A percentile compares a stretch with the other conserved stretches of the same genome.
These are phyloP conservation scores for Warburgia ugandensis DNA, from an alignment of 164 flowering plant species.

Conservation along the genomic window DNA sequence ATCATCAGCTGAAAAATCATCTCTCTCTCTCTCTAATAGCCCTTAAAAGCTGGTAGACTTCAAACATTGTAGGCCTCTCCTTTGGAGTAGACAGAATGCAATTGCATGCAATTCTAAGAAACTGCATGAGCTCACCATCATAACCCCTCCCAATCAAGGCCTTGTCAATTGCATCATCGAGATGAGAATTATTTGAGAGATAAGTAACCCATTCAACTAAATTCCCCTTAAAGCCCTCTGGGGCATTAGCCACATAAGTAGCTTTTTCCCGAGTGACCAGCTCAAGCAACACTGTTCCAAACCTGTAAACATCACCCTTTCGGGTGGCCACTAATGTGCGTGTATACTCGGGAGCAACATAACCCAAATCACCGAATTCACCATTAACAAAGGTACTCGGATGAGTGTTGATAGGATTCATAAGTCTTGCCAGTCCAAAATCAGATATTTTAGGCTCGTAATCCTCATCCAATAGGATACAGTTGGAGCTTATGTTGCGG, in stretches of 20 bases:
- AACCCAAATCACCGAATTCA: slow-evolving; percentile 19
- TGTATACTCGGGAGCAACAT: slow-evolving; percentile 21
- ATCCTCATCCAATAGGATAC: slow-evolving; percentile 19
- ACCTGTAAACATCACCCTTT: slow-evolving; percentile 23
- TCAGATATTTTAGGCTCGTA: slow-evolving; percentile 20
- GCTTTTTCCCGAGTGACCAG: slow-evolving; percentile 17
- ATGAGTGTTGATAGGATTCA: slow-evolving; percentile 16
- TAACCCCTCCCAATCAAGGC: slow-evolving; percentile 15
- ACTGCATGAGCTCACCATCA: slow-evolving; percentile 16
- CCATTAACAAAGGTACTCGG: slow-evolving; percentile 17
- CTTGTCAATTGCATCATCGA: slow-evolving; percentile 17
- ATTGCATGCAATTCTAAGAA: slow-evolving; percentile 16
- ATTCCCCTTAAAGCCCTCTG: slow-evolving; percentile 18
- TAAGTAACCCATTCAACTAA: slow-evolving; percentile 15
- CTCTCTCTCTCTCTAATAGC: slow-evolving; percentile 20
- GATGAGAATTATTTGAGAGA: slow-evolving; percentile 11
- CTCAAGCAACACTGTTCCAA: slow-evolving; percentile 21
- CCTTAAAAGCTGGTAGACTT: slow-evolving; percentile 18
- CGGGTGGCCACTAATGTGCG: slow-evolving; percentile 20
- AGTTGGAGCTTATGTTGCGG: slow-evolving; percentile 18
- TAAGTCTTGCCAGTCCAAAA: slow-evolving; percentile 21
- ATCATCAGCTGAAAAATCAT: slow-evolving; percentile 17
- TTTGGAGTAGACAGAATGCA: slow-evolving; percentile 17
- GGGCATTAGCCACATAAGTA: slow-evolving; percentile 15
- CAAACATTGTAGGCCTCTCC: slow-evolving; percentile 20